Percentiles rank a stretch among this genome's conserved stretches.
phyloP scores from a whole-genome alignment of 108 stramenopile genomes.

The Cyclotella choctawhatcheeana region DNA sequence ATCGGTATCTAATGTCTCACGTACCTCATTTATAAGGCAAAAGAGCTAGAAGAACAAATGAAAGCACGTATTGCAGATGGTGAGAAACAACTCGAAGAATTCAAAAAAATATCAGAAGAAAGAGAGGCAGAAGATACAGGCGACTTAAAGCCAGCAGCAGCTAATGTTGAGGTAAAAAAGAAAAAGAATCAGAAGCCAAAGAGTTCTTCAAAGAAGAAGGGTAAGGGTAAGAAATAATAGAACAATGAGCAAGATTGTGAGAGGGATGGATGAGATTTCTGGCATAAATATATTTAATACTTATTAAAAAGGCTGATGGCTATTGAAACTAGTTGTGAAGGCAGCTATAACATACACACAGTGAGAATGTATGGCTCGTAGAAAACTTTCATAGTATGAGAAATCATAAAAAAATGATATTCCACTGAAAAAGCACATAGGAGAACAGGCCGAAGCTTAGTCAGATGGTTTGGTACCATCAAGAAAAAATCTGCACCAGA shows the following conservation, averaged over 20 bases:
- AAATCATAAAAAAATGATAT: no score
- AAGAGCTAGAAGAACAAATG: slow-evolving; percentile 80
- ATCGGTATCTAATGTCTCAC: no score
- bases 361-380: no score
- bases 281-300: no score
- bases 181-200: slow-evolving; percentile 52
- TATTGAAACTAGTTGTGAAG: no score
- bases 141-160: slow-evolving; percentile 24
- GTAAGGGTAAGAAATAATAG: slow-evolving; percentile 31
- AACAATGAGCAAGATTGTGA: neutral
- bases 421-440: no score
- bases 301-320: no score
- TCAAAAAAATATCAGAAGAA: slow-evolving; percentile 59
- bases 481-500: no score
- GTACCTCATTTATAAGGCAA: slow-evolving; percentile 22
- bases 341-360: no score
- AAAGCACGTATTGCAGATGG: slow-evolving; percentile 66
- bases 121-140: slow-evolving; percentile 44
- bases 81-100: slow-evolving; percentile 61
- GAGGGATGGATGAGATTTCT: neutral
- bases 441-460: no score
- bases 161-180: slow-evolving; percentile 22
- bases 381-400: no score
- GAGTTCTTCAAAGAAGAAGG: slow-evolving; percentile 53
- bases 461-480: no score